A percentile compares a stretch with the other conserved stretches of the same genome.
Evolutionary conservation across 2,329 filamentous ascomycete species (phyloP).

Genomic region (Ophiostoma angusticollis): DNA sequence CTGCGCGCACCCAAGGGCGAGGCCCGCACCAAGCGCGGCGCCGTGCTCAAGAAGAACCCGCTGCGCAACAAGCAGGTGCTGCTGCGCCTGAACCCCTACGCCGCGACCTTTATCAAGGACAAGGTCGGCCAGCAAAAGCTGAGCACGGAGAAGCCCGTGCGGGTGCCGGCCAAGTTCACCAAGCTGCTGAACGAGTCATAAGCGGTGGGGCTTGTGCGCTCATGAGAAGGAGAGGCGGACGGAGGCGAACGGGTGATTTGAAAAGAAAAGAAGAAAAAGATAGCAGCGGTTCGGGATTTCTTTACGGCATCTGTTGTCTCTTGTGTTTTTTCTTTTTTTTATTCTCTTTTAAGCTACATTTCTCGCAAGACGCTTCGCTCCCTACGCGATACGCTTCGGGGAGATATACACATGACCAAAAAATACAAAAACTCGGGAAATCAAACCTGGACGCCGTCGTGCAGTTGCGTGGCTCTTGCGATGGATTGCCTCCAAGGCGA

Average conservation of each 20-base stretch:
- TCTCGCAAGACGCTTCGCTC: too few relatives aligned
- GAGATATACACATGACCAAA: constrained; percentile 4
- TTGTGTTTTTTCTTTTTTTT: constrained; percentile 1
- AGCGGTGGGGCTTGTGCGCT: constrained; percentile 1
- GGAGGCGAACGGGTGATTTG: background rate
- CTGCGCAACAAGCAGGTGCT: constrained; percentile 98
- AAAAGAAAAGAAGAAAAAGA: background rate
- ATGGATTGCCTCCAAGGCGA: too few relatives aligned
- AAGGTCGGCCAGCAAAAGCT: constrained; percentile 61
- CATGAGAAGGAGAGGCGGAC: background rate
- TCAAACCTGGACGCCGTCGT: too few relatives aligned
- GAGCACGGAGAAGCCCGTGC: constrained; percentile 16
- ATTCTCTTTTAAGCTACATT: too few relatives aligned
- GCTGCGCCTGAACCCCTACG: constrained; percentile 97
- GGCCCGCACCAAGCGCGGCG: constrained; percentile 74
- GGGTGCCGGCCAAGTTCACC: constrained; percentile 17
- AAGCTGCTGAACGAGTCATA: constrained; percentile 16
- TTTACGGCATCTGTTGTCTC: background rate
- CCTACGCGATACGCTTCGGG: too few relatives aligned
- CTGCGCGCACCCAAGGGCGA: constrained; percentile 84
- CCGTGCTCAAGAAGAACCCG: constrained; percentile 99
- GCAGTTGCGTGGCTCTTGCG: too few relatives aligned
- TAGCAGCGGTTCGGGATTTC: background rate
- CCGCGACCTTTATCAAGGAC: constrained; percentile 76
- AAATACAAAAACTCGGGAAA: constrained; percentile 13